Conservation (phyloP, 805 yeast species). For the Isabelozyma gotoi region DNA sequence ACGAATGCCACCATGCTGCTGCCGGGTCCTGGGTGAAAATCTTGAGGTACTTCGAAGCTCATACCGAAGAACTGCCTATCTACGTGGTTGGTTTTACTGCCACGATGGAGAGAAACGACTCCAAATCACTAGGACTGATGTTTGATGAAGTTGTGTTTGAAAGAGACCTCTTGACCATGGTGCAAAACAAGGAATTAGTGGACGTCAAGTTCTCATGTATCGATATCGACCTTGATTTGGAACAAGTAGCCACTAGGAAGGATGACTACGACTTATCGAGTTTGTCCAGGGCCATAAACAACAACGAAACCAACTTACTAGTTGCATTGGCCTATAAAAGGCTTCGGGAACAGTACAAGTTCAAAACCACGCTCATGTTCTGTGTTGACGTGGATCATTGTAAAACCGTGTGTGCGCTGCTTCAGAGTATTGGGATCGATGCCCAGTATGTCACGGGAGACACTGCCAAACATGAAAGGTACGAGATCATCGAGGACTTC, state of each 20-base stretch:
- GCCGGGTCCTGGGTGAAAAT: constrained; percentile 65
- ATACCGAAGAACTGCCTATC: constrained; percentile 37
- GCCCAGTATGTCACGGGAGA: constrained; percentile 72
- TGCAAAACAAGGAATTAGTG: constrained; percentile 65
- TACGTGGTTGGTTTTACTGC: constrained; percentile 86
- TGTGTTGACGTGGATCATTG: constrained; percentile 77
- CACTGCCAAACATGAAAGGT: constrained; percentile 55
- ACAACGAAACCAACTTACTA: constrained; percentile 51
- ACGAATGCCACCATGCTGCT: constrained; percentile 92
- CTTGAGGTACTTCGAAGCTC: constrained; percentile 57
- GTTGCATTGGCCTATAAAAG: constrained; percentile 53
- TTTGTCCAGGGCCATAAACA: constrained; percentile 57
- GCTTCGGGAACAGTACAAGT: constrained; percentile 29
- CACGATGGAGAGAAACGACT: constrained; percentile 78
- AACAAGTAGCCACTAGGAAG: constrained; percentile 22
- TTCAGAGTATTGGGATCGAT: constrained; percentile 59
- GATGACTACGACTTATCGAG: constrained; percentile 57
- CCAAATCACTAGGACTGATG: constrained; percentile 51
- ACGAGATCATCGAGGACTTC: constrained; percentile 55
- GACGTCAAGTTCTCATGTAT: constrained; percentile 68
- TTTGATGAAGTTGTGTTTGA: constrained; percentile 78
- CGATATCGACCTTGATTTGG: constrained; percentile 45
- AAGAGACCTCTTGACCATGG: constrained; percentile 62
- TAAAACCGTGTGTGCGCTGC: constrained; percentile 46
- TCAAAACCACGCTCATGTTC: constrained; percentile 70